Evolutionary conservation across 176 grass and related monocot genomes (phyloP).

Genomic region (Carex kokanica): DNA sequence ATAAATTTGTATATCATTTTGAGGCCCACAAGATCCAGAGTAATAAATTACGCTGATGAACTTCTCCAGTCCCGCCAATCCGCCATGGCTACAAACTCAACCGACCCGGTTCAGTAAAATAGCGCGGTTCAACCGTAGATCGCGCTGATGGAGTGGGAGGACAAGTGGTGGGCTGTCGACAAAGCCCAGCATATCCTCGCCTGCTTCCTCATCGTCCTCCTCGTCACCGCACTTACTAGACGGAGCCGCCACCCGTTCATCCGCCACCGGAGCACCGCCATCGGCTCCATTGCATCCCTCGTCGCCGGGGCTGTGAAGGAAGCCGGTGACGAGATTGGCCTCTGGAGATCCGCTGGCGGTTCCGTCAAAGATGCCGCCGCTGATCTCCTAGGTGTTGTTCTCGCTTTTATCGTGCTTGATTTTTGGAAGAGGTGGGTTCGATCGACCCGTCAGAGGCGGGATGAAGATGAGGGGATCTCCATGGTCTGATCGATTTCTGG

Average conservation of each 20-base stretch:
- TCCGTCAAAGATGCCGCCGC: conserved; percentile 68
- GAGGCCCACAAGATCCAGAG: neutral
- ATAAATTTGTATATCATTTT: neutral
- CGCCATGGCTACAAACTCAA: neutral
- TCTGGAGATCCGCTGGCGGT: conserved; percentile 67
- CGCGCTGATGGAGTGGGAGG: conserved; percentile 59
- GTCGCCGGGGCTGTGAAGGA: conserved; percentile 65
- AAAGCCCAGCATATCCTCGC: conserved; percentile 63
- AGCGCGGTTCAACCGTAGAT: no score
- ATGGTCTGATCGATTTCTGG: conserved; percentile 36
- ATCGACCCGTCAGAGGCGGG: conserved; percentile 11
- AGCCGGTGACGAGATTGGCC: conserved; percentile 57
- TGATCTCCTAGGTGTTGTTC: conserved; percentile 48
- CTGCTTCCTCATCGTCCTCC: conserved; percentile 59
- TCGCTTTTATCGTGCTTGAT: conserved; percentile 37
- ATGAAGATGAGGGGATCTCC: conserved; percentile 21
- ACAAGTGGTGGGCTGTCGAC: conserved; percentile 70
- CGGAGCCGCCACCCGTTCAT: conserved; percentile 41
- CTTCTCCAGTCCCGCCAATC: neutral
- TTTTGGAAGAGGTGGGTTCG: conserved; percentile 18
- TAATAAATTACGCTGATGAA: neutral
- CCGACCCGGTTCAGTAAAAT: conserved; percentile 4
- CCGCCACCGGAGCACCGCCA: conserved; percentile 39
- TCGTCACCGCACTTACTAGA: conserved; percentile 32
- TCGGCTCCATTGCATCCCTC: conserved; percentile 54